A percentile compares a stretch with the other conserved stretches of the same genome.
These are phyloP conservation scores for Mycena rebaudengoi DNA, from an alignment of 768 basidiomycete genomes.

Conservation along the genomic window DNA sequence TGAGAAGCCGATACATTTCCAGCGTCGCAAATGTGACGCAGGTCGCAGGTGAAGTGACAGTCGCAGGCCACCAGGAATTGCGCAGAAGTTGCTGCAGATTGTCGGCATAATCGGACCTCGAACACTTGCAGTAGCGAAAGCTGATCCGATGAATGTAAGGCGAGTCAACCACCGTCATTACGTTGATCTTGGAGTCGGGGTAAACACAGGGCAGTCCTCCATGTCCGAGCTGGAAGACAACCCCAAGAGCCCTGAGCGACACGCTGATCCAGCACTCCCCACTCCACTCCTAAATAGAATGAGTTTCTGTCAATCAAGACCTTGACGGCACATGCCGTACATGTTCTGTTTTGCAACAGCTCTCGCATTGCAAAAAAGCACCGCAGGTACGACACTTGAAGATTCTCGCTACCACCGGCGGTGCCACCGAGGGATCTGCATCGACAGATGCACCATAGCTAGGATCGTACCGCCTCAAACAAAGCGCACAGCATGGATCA, in stretches of 20 bases:
- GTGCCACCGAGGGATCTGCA: neutral
- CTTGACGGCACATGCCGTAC: neutral
- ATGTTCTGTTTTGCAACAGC: neutral
- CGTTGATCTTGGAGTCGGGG: neutral
- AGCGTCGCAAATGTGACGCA: neutral
- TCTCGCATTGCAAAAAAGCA: constrained; percentile 9
- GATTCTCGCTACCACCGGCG: too few relatives aligned
- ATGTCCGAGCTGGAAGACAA: constrained; percentile 26
- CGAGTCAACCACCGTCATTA: constrained; percentile 15
- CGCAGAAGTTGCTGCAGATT: neutral
- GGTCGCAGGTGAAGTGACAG: constrained; percentile 13
- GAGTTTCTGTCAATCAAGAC: neutral
- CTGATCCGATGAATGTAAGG: constrained; percentile 7
- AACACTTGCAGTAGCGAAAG: constrained; percentile 18
- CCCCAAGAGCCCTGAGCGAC: constrained; percentile 5
- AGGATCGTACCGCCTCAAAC: too few relatives aligned
- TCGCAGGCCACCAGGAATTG: constrained; percentile 18
- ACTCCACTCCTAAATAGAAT: constrained; percentile 16
- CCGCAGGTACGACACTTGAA: constrained; percentile 14
- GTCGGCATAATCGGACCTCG: neutral
- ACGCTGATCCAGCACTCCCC: constrained; percentile 13
- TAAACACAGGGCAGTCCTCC: neutral
- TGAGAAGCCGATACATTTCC: constrained; percentile 18
- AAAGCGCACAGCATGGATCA: neutral
- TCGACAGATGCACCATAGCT: neutral